Evolutionary conservation across 2,329 filamentous ascomycete genomes (phyloP).

Genomic region (Mollisiaceae sp.): DNA sequence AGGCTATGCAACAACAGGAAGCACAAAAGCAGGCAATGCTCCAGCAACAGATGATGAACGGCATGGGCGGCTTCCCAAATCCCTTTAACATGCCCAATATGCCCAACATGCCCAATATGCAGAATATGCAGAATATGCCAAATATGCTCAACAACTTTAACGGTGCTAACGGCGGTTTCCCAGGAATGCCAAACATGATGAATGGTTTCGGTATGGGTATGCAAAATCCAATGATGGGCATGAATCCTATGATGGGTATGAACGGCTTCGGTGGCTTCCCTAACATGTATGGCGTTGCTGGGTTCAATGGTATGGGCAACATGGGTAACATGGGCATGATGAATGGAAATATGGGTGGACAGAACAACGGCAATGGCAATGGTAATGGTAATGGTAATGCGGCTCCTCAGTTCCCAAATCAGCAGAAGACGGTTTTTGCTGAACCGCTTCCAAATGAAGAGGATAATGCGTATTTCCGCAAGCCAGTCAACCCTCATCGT

Average conservation of each 20-base stretch:
- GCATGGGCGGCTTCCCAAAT: conserved; percentile 43
- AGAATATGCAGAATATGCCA: conserved; percentile 43
- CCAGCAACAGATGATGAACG: conserved; percentile 55
- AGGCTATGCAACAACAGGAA: conserved; percentile 63
- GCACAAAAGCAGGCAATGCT: conserved; percentile 46
- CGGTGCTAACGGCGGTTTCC: not conserved
- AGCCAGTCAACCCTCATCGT: conserved; percentile 92
- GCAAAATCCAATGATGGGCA: conserved; percentile 21
- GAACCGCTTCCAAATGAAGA: conserved; percentile 67
- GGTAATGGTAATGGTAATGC: conserved; percentile 24
- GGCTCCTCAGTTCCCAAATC: conserved; percentile 56
- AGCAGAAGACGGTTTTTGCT: conserved; percentile 54
- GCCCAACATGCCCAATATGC: conserved; percentile 32
- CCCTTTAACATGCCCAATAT: conserved; percentile 42
- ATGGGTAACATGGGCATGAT: conserved; percentile 37
- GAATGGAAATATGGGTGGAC: conserved; percentile 30
- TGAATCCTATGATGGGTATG: conserved; percentile 46
- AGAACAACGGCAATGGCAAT: conserved; percentile 2
- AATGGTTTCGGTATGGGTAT: conserved; percentile 18
- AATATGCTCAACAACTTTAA: conserved; percentile 35
- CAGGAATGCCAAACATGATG: conserved; percentile 43
- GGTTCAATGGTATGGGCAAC: conserved; percentile 43
- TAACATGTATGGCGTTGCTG: conserved; percentile 44
- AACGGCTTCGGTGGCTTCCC: conserved; percentile 43
- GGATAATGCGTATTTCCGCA: conserved; percentile 92